phyloP scores from a whole-genome alignment of 1,139 yeast genomes.

The Zygosaccharomyces pseudobailii region DNA sequence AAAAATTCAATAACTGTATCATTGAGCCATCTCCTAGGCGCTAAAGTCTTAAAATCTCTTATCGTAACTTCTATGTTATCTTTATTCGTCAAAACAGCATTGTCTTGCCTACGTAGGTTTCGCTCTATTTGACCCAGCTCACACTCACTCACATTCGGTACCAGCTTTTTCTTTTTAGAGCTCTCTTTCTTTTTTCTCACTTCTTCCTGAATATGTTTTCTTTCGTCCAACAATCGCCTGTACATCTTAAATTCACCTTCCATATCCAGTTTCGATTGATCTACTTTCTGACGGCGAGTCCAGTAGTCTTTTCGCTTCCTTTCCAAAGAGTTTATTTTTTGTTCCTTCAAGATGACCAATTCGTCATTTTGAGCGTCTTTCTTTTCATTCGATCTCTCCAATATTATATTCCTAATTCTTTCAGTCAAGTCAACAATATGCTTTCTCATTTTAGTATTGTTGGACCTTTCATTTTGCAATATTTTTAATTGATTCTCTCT shows the following conservation, averaged over 20 bases:
- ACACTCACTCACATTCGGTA: conserved; percentile 32
- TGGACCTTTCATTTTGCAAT: conserved; percentile 18
- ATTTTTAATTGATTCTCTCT: conserved; percentile 26
- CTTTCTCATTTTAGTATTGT: conserved; percentile 12
- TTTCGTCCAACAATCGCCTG: conserved; percentile 40
- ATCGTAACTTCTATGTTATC: conserved; percentile 57
- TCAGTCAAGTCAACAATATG: conserved; percentile 28
- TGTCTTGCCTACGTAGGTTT: conserved; percentile 37
- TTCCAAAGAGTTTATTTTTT: conserved; percentile 26
- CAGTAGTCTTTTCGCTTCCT: conserved; percentile 25
- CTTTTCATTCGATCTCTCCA: conserved; percentile 12
- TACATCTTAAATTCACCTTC: conserved; percentile 40
- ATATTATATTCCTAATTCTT: conserved; percentile 24
- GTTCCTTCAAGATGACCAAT: conserved; percentile 34
- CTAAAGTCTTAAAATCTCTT: conserved; percentile 65
- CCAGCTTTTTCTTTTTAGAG: conserved; percentile 24
- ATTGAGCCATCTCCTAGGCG: conserved; percentile 77
- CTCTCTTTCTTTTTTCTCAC: conserved; percentile 36
- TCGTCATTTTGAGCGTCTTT: conserved; percentile 25
- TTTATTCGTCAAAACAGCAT: conserved; percentile 38
- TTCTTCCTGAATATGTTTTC: conserved; percentile 38
- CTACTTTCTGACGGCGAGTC: conserved; percentile 23
- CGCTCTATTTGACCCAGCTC: conserved; percentile 38
- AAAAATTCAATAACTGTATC: conserved; percentile 87
- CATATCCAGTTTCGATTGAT: conserved; percentile 27